Conservation (phyloP, 2,329 filamentous ascomycete species). For the Aspergillus fumigatiaffinis region DNA sequence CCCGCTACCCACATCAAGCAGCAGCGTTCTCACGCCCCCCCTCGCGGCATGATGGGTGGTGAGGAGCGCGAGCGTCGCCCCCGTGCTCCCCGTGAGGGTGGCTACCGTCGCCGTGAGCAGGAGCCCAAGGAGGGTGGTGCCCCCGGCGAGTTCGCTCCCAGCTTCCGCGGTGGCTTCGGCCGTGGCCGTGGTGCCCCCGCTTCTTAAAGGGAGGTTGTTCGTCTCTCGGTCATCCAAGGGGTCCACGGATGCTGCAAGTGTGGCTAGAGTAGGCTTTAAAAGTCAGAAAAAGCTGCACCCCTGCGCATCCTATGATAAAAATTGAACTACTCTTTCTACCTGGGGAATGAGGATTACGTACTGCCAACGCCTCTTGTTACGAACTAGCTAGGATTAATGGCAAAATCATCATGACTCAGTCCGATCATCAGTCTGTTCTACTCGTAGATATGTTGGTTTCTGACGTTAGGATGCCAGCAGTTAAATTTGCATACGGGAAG, state of each 20-base stretch:
- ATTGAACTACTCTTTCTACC: slow-evolving; percentile 15
- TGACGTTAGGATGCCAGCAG: background rate
- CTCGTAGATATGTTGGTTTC: background rate
- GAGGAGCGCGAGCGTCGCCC: slow-evolving; percentile 79
- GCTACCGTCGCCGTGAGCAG: slow-evolving; percentile 87
- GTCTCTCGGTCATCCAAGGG: slow-evolving; percentile 32
- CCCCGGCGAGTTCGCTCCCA: slow-evolving; percentile 85
- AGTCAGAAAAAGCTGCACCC: slow-evolving; percentile 24
- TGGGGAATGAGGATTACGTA: slow-evolving; percentile 21
- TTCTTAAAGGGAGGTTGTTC: slow-evolving; percentile 32
- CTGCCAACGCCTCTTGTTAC: slow-evolving; percentile 21
- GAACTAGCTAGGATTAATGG: slow-evolving; percentile 31
- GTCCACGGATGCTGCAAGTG: slow-evolving; percentile 21
- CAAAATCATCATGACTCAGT: slow-evolving; percentile 25
- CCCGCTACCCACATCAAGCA: slow-evolving; percentile 99
- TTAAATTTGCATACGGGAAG: background rate
- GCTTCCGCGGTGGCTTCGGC: slow-evolving; percentile 88
- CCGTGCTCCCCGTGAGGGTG: slow-evolving; percentile 75
- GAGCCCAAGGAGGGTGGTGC: slow-evolving; percentile 88
- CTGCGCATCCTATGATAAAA: slow-evolving; percentile 18
- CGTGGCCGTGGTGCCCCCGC: slow-evolving; percentile 79
- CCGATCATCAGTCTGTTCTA: background rate
- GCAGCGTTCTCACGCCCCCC: slow-evolving; percentile 96
- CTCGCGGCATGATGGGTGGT: slow-evolving; percentile 94
- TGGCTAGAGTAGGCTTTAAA: slow-evolving; percentile 27